Evolutionary conservation across 768 basidiomycete species (phyloP).

Genomic region (Boletus coccyginus): DNA sequence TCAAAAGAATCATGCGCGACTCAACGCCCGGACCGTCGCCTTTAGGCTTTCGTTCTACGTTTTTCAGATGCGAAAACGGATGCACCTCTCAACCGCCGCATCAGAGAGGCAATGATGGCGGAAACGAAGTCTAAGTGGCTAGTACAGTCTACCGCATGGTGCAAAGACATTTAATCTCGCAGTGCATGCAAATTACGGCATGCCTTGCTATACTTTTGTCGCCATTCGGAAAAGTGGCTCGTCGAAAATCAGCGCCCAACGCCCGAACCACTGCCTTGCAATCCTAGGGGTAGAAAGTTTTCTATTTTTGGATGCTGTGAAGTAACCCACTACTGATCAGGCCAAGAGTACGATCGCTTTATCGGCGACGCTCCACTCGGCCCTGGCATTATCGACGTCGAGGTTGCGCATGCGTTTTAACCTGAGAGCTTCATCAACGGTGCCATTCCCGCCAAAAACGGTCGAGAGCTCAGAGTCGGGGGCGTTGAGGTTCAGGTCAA

Average conservation of each 20-base stretch:
- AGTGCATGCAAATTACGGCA: slow-evolving; percentile 1
- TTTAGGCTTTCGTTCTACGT: neutral
- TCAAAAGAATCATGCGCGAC: neutral
- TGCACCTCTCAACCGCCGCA: neutral
- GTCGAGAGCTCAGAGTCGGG: slow-evolving; percentile 53
- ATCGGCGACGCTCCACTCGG: slow-evolving; percentile 66
- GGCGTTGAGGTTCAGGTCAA: slow-evolving; percentile 58
- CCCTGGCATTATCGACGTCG: slow-evolving; percentile 58
- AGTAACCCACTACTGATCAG: slow-evolving; percentile 19
- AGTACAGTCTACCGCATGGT: neutral
- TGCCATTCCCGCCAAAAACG: slow-evolving; percentile 14
- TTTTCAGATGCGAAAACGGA: neutral
- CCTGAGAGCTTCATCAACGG: slow-evolving; percentile 34
- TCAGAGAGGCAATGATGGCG: slow-evolving; percentile 1
- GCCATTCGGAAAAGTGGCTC: neutral
- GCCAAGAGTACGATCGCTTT: slow-evolving; percentile 45
- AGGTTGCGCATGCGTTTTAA: slow-evolving; percentile 60
- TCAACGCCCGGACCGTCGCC: neutral
- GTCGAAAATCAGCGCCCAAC: neutral
- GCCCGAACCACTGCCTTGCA: slow-evolving; percentile 5
- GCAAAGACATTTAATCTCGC: neutral
- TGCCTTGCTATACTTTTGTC: neutral
- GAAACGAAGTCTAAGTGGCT: neutral
- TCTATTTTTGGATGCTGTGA: slow-evolving; percentile 3
- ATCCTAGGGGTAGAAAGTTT: neutral